These are phyloP conservation scores for Naganishia liquefaciens DNA, from an alignment of 1,284 basidiomycete species.

Conservation along the genomic window DNA sequence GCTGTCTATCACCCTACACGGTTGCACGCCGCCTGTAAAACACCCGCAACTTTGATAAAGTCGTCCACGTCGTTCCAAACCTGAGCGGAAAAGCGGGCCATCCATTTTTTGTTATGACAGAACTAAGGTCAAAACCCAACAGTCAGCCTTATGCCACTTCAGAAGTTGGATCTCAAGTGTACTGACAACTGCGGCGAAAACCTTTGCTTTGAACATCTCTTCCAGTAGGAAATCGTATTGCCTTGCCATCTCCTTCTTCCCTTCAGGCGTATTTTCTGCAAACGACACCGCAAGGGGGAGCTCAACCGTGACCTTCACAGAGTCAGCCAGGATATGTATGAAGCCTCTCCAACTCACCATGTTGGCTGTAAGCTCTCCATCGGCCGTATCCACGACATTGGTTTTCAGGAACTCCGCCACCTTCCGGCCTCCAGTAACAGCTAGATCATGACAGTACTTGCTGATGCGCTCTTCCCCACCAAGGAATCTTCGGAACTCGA, in stretches of 20 bases:
- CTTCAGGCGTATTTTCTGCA: constrained; percentile 31
- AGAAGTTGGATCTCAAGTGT: constrained; percentile 36
- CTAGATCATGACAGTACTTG: constrained; percentile 72
- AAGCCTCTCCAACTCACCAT: constrained; percentile 61
- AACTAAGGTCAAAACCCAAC: constrained; percentile 49
- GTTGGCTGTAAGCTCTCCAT: constrained; percentile 65
- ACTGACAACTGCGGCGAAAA: constrained; percentile 37
- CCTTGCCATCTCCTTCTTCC: constrained; percentile 34
- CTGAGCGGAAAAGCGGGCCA: constrained; percentile 69
- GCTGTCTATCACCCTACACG: background rate
- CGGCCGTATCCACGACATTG: constrained; percentile 62
- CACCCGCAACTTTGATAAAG: constrained; percentile 46
- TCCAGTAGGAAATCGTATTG: constrained; percentile 42
- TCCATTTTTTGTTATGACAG: constrained; percentile 66
- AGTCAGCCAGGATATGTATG: constrained; percentile 38
- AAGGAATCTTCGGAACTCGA: constrained; percentile 75
- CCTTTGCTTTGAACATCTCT: constrained; percentile 41
- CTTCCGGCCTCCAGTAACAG: constrained; percentile 66
- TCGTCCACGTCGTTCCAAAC: constrained; percentile 69
- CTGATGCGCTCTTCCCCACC: constrained; percentile 81
- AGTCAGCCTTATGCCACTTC: background rate
- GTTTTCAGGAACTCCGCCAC: constrained; percentile 69
- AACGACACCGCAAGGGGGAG: constrained; percentile 45
- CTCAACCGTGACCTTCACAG: constrained; percentile 46
- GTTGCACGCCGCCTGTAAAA: constrained; percentile 39